These are phyloP conservation scores for Priceomyces melissophilus DNA, from an alignment of 805 yeast species.

Conservation along the genomic window DNA sequence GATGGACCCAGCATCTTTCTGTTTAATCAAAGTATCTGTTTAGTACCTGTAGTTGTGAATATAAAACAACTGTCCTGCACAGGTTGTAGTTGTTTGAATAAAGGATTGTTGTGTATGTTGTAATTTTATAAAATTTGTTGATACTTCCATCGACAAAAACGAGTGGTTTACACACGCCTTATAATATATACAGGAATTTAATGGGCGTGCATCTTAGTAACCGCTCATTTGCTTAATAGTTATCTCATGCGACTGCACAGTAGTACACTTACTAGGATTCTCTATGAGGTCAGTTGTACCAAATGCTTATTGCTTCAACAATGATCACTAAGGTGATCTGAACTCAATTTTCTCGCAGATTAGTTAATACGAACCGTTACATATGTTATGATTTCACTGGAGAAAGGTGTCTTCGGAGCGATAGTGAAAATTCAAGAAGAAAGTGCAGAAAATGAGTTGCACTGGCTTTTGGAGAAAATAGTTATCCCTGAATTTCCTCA, in stretches of 20 bases:
- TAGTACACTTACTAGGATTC: too few species aligned
- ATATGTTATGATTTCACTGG: not conserved
- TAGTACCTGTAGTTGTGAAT: constrained; percentile 11
- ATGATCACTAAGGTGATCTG: too few species aligned
- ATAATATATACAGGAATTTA: not conserved
- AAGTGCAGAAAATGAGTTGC: constrained; percentile 25
- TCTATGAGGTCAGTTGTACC: too few species aligned
- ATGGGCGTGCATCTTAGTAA: too few species aligned
- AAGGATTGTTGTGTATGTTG: constrained; percentile 7
- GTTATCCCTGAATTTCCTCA: constrained; percentile 30
- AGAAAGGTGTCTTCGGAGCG: not conserved
- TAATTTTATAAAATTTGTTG: constrained; percentile 8
- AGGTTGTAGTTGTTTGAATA: constrained; percentile 9
- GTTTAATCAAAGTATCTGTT: constrained; percentile 1
- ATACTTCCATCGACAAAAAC: constrained; percentile 1
- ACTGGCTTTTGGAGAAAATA: constrained; percentile 25
- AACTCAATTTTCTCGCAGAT: too few species aligned
- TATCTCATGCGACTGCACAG: too few species aligned
- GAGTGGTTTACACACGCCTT: constrained; percentile 1
- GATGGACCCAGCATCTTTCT: constrained; percentile 27
- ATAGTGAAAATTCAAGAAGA: constrained; percentile 10
- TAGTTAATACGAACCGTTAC: too few species aligned
- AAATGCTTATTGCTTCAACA: too few species aligned
- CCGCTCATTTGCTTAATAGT: too few species aligned
- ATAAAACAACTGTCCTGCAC: constrained; percentile 26